Evolutionary conservation across 2,329 filamentous ascomycete genomes (phyloP).

Genomic region (Fusarium lateritium): DNA sequence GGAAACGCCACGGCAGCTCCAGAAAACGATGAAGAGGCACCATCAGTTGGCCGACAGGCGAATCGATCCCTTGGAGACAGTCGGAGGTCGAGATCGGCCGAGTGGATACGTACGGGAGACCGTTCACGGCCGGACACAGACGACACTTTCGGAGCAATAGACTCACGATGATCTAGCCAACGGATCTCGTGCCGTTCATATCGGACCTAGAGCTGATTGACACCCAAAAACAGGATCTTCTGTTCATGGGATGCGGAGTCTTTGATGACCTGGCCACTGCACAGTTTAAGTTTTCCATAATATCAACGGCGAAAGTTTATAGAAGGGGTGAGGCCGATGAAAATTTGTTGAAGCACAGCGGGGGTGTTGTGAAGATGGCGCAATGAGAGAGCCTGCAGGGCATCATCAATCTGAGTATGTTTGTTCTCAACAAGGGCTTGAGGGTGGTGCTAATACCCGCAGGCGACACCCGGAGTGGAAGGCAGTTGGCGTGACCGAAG

Average conservation of each 20-base stretch:
- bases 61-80: conserved; percentile 5
- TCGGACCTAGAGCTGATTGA: conserved; percentile 3
- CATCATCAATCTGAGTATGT: not conserved
- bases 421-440: not conserved
- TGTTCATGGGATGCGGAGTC: not conserved
- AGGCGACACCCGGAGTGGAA: conserved; percentile 19
- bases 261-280: conserved; percentile 11
- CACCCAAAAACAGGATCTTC: conserved; percentile 7
- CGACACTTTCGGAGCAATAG: conserved; percentile 7
- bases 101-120: conserved; percentile 23
- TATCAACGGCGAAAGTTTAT: conserved; percentile 41
- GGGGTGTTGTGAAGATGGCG: conserved; percentile 15
- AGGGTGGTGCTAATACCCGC: conserved; percentile 4
- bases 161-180: not conserved
- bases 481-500: conserved; percentile 8
- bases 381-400: not conserved
- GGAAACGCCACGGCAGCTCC: conserved; percentile 2
- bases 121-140: conserved; percentile 13
- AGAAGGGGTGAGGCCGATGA: conserved; percentile 11
- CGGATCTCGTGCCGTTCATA: not conserved
- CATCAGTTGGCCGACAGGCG: not conserved
- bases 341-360: not conserved
- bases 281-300: conserved; percentile 30
- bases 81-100: conserved; percentile 36
- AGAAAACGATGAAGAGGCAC: conserved; percentile 3